Conservation (phyloP, 1,139 yeast genomes). For the Schwanniomyces etchellsii region DNA sequence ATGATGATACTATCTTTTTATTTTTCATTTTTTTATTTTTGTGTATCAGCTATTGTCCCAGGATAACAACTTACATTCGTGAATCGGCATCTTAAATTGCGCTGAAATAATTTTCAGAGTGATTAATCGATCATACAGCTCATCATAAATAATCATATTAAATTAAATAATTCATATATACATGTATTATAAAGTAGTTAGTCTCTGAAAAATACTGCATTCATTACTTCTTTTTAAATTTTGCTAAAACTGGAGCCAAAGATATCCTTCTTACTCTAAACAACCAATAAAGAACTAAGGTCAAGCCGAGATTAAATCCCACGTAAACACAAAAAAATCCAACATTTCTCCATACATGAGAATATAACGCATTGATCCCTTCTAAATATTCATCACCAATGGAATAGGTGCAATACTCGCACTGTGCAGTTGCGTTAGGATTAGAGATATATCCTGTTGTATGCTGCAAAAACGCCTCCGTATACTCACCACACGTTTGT, state of each 20-base stretch:
- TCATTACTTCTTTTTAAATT: conserved; percentile 4
- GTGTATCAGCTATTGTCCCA: too few species aligned
- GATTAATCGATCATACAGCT: too few species aligned
- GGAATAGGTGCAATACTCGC: conserved; percentile 54
- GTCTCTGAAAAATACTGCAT: too few species aligned
- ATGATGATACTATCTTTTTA: too few species aligned
- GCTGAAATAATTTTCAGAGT: too few species aligned
- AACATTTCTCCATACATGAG: conserved; percentile 58
- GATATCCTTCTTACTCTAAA: conserved; percentile 5
- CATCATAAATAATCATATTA: too few species aligned
- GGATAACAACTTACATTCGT: too few species aligned
- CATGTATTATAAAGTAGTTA: too few species aligned
- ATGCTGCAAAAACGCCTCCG: conserved; percentile 17
- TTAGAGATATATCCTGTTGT: conserved; percentile 50
- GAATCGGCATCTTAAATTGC: too few species aligned
- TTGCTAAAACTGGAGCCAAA: conserved; percentile 2
- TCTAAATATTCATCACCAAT: conserved; percentile 51
- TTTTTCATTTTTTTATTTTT: too few species aligned
- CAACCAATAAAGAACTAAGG: conserved; percentile 17
- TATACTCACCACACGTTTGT: conserved; percentile 53
- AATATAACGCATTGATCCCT: conserved; percentile 37
- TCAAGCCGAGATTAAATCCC: conserved; percentile 39
- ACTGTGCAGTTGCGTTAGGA: conserved; percentile 45
- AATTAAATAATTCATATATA: too few species aligned
- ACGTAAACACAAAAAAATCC: conserved; percentile 57